Conservation (phyloP, 371 early-diverging fungal genomes). For the Funneliformis caledonium region DNA sequence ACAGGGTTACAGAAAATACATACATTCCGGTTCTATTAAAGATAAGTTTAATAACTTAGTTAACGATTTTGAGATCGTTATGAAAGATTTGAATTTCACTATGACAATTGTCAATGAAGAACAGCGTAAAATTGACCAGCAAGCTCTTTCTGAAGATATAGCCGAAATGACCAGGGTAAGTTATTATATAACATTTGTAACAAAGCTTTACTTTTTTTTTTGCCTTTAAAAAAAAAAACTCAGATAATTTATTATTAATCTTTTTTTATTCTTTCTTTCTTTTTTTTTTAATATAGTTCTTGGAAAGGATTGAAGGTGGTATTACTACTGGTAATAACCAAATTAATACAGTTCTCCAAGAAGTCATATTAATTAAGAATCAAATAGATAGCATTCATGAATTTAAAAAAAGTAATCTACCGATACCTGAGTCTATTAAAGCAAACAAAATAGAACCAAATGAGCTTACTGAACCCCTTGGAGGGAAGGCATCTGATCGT, state of each 20-base stretch:
- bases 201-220: too few species aligned
- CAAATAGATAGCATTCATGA: background rate
- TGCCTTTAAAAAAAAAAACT: background rate
- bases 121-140: slow-evolving; percentile 19
- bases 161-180: background rate
- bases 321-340: background rate
- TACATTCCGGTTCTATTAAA: background rate
- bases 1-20: slow-evolving; percentile 24
- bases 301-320: slow-evolving; percentile 4
- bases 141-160: slow-evolving; percentile 23
- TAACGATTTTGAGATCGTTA: slow-evolving; percentile 11
- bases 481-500: background rate
- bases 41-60: slow-evolving; percentile 1
- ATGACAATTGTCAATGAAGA: background rate
- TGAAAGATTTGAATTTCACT: slow-evolving; percentile 3
- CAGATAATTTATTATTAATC: background rate
- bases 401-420: background rate
- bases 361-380: slow-evolving; percentile 3
- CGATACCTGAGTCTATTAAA: background rate
- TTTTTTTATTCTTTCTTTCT: background rate
- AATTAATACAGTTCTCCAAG: slow-evolving; percentile 18
- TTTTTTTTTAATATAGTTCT: background rate
- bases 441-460: background rate
- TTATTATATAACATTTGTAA: too few species aligned
- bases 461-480: background rate